Evolutionary conservation across 306 rosid genomes (phyloP).

Genomic region (Corylus americana): DNA sequence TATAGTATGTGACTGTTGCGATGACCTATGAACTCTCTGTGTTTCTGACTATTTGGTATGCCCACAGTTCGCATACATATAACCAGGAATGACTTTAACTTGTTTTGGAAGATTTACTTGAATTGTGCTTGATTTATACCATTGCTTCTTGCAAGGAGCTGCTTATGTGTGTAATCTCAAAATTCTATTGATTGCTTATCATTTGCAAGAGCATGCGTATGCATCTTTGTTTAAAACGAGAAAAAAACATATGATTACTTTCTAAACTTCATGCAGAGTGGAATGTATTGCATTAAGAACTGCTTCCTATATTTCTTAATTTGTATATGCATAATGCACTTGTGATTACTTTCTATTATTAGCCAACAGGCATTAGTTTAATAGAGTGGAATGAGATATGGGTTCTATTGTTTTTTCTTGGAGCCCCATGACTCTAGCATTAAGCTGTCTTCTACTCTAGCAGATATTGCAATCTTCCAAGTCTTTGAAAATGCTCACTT

Average conservation of each 20-base stretch:
- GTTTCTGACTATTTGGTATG: too few relatives aligned
- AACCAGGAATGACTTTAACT: too few relatives aligned
- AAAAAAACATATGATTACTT: too few relatives aligned
- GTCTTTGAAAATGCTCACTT: neutral
- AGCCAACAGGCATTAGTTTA: neutral
- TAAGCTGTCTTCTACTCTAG: neutral
- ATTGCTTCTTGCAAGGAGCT: neutral
- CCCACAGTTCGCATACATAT: too few relatives aligned
- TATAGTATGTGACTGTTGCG: neutral
- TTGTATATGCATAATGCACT: neutral
- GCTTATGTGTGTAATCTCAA: neutral
- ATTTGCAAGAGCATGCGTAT: neutral
- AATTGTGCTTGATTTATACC: neutral
- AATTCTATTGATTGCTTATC: neutral
- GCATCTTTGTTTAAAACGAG: neutral
- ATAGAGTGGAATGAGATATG: neutral
- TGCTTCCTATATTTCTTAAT: neutral
- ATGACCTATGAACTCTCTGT: neutral
- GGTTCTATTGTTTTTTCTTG: neutral
- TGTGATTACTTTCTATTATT: neutral
- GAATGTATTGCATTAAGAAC: neutral
- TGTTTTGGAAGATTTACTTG: neutral
- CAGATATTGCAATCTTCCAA: constrained; percentile 1
- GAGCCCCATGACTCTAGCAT: neutral
- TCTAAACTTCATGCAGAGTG: too few relatives aligned